Evolutionary conservation across 331 rosid genomes (phyloP), one percentile per base, ranked within the genome.

Genomic region (Dryas integrifolia): DNA sequence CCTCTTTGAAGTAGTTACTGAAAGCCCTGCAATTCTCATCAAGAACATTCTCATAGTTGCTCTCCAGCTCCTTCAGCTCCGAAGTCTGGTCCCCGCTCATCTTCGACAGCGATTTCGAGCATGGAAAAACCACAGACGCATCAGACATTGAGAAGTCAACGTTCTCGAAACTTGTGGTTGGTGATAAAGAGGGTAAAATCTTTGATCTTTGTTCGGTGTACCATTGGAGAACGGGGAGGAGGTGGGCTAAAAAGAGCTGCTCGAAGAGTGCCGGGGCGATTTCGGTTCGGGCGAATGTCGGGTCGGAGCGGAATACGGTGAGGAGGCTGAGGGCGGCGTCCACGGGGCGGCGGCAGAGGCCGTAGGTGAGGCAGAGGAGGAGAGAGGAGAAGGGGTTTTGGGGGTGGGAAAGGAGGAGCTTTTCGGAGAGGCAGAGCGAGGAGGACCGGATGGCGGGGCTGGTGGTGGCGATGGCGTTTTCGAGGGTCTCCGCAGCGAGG

Each of bases 1-100:
- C 81, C 63, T 81, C 81, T 70, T 73, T 78, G 14, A 92, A 88
- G 55, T 90, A 85, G 44, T 52, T 40, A 0, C 90, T 95, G 13
- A 90, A 64, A 79, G 73, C 77, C 77, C 85, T 73, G 58, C 98
- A 92, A 56, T 90, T 92, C 44, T 83, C 85, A 50, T 90, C 86
- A 13, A 92, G 65, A 70, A 82, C 93, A 70, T 74, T 82, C 72
- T 85, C 87, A 53, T 90, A 90, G 10, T 82, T 80, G 21, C 76
- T 74, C 83, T 92, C 97, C 80, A 92, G 40, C 49, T 82, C 87
- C 86, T 85, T 90, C 58, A 92, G 83, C 82, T 79, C 82, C 39
- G 76, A 65, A 9, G 93, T 77, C 76, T 92, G 97, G 15, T 15
- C 90, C 38, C 58, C 77, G 58, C 92, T 92, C 89, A 92, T 84